phyloP scores from a whole-genome alignment of 306 rosid genomes.

The Castanea sativa region DNA sequence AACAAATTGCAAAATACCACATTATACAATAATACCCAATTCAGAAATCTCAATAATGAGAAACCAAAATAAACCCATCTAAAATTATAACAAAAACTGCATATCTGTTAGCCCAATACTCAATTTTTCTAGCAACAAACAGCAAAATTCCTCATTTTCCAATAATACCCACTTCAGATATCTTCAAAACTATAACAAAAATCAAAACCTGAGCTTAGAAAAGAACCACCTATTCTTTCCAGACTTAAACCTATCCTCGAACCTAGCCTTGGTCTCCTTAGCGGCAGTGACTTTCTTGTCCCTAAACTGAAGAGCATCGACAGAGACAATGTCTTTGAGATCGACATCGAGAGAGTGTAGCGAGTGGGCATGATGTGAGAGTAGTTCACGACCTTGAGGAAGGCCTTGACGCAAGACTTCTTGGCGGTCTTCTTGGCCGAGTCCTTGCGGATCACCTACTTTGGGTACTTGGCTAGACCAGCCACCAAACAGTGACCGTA shows the following conservation, averaged over 20 bases:
- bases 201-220: slow-evolving; percentile 43
- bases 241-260: slow-evolving; percentile 40
- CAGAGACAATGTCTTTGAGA: slow-evolving; percentile 35
- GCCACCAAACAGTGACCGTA: slow-evolving; percentile 43
- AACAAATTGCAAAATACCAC: no score
- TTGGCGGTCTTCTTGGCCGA: slow-evolving; percentile 36
- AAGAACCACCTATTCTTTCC: slow-evolving; percentile 53
- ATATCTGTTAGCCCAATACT: no score
- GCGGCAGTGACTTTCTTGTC: slow-evolving; percentile 35
- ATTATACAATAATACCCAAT: no score
- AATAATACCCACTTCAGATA: no score
- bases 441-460: slow-evolving; percentile 38
- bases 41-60: no score
- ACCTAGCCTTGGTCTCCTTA: slow-evolving; percentile 39
- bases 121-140: no score
- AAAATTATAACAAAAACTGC: no score
- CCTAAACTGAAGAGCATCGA: slow-evolving; percentile 20
- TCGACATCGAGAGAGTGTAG: slow-evolving; percentile 45
- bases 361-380: slow-evolving; percentile 44
- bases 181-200: no score
- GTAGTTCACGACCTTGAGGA: slow-evolving; percentile 38
- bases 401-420: slow-evolving; percentile 43
- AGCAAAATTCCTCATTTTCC: no score
- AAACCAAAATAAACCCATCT: no score
- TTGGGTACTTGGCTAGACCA: slow-evolving; percentile 33